Evolutionary conservation across 73 alveolate species (phyloP).

Genomic region (Stentor roeselii): DNA sequence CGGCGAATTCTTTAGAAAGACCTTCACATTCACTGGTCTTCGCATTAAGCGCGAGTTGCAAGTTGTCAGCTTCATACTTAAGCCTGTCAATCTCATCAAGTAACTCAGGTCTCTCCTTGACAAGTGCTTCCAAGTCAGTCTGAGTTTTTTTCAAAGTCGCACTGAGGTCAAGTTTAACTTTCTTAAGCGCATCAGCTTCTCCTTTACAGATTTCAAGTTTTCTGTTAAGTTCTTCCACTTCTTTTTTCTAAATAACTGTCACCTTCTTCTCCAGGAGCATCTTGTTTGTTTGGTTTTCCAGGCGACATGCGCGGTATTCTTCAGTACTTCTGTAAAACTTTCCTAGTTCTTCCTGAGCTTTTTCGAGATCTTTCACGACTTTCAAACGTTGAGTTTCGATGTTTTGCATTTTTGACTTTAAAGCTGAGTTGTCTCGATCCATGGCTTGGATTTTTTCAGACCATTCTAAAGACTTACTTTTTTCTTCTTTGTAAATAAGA

Average conservation of each 20-base stretch:
- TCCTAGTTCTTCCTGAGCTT: constrained; percentile 6
- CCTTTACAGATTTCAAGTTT: constrained; percentile 1
- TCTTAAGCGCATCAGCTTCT: constrained; percentile 18
- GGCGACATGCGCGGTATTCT: background rate
- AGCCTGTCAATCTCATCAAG: background rate
- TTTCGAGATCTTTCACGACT: background rate
- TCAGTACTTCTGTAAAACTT: constrained; percentile 5
- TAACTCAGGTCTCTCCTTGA: background rate
- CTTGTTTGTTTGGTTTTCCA: constrained; percentile 12
- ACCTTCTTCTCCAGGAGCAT: background rate
- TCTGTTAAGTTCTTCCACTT: background rate
- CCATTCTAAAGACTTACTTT: background rate
- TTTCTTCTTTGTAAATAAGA: constrained; percentile 11
- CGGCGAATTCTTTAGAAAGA: background rate
- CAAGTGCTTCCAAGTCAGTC: background rate
- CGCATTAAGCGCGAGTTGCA: background rate
- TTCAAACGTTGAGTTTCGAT: background rate
- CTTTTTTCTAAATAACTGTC: constrained; percentile 7
- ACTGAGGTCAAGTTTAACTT: background rate
- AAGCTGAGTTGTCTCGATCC: constrained; percentile 7
- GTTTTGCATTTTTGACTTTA: background rate
- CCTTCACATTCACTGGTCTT: background rate
- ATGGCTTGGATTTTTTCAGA: background rate
- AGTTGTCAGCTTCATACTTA: background rate
- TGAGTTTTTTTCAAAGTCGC: background rate